Evolutionary conservation across 768 basidiomycete species (phyloP).

Genomic region (Auriscalpium orientale): DNA sequence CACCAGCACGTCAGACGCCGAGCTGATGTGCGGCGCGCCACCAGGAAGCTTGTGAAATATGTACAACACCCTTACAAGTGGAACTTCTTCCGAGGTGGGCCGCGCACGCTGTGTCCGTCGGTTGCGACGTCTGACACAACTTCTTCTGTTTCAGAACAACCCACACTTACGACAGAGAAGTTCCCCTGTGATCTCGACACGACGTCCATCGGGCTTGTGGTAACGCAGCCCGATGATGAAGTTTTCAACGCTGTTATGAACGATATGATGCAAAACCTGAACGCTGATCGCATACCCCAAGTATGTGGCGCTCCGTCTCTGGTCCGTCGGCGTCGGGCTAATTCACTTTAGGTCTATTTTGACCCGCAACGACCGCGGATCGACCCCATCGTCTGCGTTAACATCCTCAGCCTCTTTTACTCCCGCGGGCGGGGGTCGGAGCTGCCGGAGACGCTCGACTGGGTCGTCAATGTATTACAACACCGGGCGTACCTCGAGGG

Average conservation of each 20-base stretch:
- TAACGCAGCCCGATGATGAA: conserved; percentile 26
- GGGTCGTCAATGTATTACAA: conserved; percentile 41
- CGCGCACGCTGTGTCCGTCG: conserved; percentile 32
- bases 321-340: not conserved
- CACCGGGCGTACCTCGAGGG: conserved; percentile 49
- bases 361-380: conserved; percentile 42
- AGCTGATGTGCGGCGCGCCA: not conserved
- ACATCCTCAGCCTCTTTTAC: conserved; percentile 43
- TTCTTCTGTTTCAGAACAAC: conserved; percentile 24
- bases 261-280: conserved; percentile 46
- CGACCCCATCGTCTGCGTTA: conserved; percentile 48
- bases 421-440: conserved; percentile 40
- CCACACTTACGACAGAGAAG: conserved; percentile 35
- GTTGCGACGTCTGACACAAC: conserved; percentile 10
- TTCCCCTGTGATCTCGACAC: conserved; percentile 54
- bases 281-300: conserved; percentile 40
- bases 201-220: conserved; percentile 45
- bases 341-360: conserved; percentile 39
- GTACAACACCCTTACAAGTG: conserved; percentile 34
- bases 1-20: not conserved
- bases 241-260: conserved; percentile 40
- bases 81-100: conserved; percentile 47
- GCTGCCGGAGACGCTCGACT: conserved; percentile 36
- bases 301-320: conserved; percentile 5
- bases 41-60: conserved; percentile 35